These are phyloP conservation scores for Keqinozyma sinolaborantium DNA, from an alignment of 1,139 yeast genomes.

Conservation along the genomic window DNA sequence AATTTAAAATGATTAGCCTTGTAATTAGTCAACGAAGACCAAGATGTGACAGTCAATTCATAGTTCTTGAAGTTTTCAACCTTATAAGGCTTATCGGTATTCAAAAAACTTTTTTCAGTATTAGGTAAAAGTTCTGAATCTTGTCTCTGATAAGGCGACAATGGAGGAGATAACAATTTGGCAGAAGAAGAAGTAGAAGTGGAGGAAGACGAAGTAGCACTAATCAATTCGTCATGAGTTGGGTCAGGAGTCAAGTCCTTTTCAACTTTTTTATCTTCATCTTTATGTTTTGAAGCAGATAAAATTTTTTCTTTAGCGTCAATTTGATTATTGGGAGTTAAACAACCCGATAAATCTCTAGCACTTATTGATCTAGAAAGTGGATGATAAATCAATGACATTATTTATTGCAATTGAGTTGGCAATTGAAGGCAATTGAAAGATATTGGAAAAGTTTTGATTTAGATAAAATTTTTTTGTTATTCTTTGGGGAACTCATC, in stretches of 20 bases:
- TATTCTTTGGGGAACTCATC: slow-evolving; percentile 1
- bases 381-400: slow-evolving; percentile 36
- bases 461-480: slow-evolving; percentile 8
- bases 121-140: slow-evolving; percentile 3
- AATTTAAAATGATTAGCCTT: slow-evolving; percentile 47
- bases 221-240: slow-evolving; percentile 1
- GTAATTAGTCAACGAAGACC: slow-evolving; percentile 41
- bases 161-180: slow-evolving; percentile 57
- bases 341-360: slow-evolving; percentile 33
- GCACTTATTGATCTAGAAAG: slow-evolving; percentile 19
- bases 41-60: slow-evolving; percentile 50
- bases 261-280: slow-evolving; percentile 2
- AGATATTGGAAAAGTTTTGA: slow-evolving; percentile 8
- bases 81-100: slow-evolving; percentile 35
- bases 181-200: slow-evolving; percentile 2
- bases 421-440: slow-evolving; percentile 1
- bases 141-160: slow-evolving; percentile 53
- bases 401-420: slow-evolving; percentile 5
- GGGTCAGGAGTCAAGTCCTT: slow-evolving; percentile 2
- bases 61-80: slow-evolving; percentile 45
- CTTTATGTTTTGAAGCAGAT: slow-evolving; percentile 1
- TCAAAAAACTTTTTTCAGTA: slow-evolving; percentile 14
- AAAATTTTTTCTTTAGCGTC: slow-evolving; percentile 6
- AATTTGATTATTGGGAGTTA: slow-evolving; percentile 30
- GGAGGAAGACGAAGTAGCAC: not conserved